Evolutionary conservation across 306 rosid species (phyloP).

Genomic region (Dalbergia cochinchinensis): DNA sequence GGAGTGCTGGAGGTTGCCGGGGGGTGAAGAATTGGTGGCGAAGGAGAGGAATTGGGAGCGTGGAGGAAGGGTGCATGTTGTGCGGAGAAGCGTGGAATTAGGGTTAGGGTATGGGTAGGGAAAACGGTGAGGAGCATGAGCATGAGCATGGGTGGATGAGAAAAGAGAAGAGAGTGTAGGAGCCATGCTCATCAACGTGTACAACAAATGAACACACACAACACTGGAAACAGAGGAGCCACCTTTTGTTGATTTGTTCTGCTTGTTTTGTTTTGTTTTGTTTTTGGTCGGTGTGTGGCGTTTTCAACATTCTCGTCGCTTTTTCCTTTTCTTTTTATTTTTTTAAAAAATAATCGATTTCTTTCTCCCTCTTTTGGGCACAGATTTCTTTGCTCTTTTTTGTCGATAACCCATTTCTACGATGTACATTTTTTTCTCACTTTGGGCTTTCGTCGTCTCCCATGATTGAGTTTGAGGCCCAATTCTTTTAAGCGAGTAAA

Average conservation of each 20-base stretch:
- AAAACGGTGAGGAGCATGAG: background rate
- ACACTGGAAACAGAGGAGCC: background rate
- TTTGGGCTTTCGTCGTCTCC: background rate
- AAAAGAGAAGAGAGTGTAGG: conserved; percentile 30
- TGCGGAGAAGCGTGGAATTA: conserved; percentile 41
- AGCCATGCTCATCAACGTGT: conserved; percentile 52
- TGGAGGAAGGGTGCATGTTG: background rate
- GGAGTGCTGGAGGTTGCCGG: conserved; percentile 34
- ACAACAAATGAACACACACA: background rate
- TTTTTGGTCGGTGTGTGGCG: background rate
- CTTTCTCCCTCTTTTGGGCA: background rate
- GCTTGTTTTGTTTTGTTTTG: too few species aligned
- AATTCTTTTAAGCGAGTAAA: background rate
- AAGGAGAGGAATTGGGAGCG: conserved; percentile 42
- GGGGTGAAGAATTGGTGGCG: conserved; percentile 42
- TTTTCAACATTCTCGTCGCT: background rate
- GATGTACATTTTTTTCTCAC: background rate
- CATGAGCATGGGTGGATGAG: conserved; percentile 31
- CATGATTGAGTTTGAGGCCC: background rate
- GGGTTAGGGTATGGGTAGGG: conserved; percentile 37
- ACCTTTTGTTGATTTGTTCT: too few species aligned
- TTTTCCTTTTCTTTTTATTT: background rate
- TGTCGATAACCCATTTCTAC: too few species aligned
- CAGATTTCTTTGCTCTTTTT: too few species aligned
- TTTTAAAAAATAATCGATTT: too few species aligned